phyloP scores from a whole-genome alignment of 2,329 filamentous ascomycete genomes.

The Trichoderma asperellum region DNA sequence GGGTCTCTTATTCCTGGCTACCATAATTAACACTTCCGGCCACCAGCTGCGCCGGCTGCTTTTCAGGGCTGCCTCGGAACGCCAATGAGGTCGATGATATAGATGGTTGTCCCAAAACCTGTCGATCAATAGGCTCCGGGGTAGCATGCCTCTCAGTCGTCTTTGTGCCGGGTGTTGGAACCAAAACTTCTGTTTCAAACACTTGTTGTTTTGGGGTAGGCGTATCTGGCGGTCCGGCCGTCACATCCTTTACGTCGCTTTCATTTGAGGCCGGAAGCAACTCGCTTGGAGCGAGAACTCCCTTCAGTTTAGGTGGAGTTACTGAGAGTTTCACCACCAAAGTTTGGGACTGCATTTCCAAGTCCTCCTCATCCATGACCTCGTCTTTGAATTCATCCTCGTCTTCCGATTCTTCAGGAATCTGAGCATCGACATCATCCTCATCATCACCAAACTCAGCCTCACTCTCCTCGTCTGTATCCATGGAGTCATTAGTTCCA shows the following conservation, averaged over 20 bases:
- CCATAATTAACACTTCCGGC: constrained; percentile 40
- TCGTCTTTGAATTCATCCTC: constrained; percentile 64
- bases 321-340: constrained; percentile 75
- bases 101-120: constrained; percentile 32
- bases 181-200: not conserved
- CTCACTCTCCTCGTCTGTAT: constrained; percentile 68
- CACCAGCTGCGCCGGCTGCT: constrained; percentile 43
- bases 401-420: constrained; percentile 63
- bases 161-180: not conserved
- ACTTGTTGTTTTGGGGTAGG: constrained; percentile 23
- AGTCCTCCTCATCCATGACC: constrained; percentile 58
- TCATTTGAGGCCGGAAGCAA: constrained; percentile 34
- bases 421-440: constrained; percentile 69
- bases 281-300: constrained; percentile 36
- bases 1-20: constrained; percentile 36
- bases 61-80: constrained; percentile 66
- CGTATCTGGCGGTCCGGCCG: constrained; percentile 38
- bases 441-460: constrained; percentile 78
- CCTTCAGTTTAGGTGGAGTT: constrained; percentile 47
- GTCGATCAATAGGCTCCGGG: constrained; percentile 26
- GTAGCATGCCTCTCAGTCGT: constrained; percentile 28
- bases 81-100: constrained; percentile 53
- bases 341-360: constrained; percentile 57
- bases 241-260: constrained; percentile 28
- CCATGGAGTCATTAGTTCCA: constrained; percentile 57